Conservation (phyloP, 768 basidiomycete species). For the Trametes cubensis region DNA sequence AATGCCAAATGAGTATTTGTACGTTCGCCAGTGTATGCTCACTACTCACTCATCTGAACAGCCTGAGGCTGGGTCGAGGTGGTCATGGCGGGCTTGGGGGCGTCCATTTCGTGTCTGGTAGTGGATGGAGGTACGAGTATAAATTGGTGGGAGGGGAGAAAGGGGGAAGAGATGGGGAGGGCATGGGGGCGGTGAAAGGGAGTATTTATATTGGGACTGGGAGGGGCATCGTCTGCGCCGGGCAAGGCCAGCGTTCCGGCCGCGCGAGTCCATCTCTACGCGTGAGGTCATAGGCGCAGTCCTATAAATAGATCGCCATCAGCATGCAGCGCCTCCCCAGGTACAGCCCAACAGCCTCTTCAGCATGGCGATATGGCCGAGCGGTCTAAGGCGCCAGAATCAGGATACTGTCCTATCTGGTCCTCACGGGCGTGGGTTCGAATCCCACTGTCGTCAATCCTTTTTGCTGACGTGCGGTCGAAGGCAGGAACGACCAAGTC, state of each 20-base stretch:
- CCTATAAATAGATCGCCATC: conserved; percentile 8
- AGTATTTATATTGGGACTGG: conserved; percentile 12
- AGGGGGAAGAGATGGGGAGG: background rate
- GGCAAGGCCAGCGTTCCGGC: conserved; percentile 4
- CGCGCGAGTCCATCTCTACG: background rate
- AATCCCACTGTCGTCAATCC: conserved; percentile 44
- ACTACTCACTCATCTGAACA: conserved; percentile 62
- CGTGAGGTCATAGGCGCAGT: conserved; percentile 22
- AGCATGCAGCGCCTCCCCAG: too few relatives aligned
- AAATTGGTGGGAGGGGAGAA: background rate
- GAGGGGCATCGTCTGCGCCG: conserved; percentile 11
- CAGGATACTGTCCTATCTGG: conserved; percentile 34
- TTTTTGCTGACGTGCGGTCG: background rate
- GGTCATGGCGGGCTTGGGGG: conserved; percentile 33
- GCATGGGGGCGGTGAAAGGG: background rate
- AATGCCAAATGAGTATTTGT: background rate
- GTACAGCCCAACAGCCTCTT: background rate
- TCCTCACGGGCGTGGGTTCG: conserved; percentile 56
- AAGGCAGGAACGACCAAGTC: too few relatives aligned
- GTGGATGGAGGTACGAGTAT: conserved; percentile 1
- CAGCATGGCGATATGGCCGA: conserved; percentile 23
- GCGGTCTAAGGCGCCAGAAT: conserved; percentile 29
- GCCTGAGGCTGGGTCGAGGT: conserved; percentile 61
- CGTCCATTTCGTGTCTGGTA: conserved; percentile 32
- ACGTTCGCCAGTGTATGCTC: background rate